A percentile compares a stretch with the other conserved stretches of the same genome.
Evolutionary conservation across 345 rosid species (phyloP).

Genomic region (Dimocarpus longan): DNA sequence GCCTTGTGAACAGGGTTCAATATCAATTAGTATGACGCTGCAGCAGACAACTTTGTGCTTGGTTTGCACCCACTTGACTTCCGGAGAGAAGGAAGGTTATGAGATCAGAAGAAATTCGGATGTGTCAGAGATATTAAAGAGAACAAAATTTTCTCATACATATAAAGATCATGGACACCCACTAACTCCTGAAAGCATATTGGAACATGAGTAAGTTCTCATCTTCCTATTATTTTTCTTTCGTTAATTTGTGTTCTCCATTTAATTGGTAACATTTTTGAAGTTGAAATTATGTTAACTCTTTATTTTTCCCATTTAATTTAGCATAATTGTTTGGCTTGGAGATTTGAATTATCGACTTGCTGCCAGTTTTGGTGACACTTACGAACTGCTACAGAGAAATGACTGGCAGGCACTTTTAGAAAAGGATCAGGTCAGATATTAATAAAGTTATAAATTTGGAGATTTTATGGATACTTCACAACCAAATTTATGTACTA

Average conservation of each 20-base stretch:
- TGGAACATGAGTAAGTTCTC: conserved; percentile 78
- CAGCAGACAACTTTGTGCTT: conserved; percentile 75
- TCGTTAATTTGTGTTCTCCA: neutral
- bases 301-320: neutral
- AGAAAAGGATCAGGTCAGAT: conserved; percentile 78
- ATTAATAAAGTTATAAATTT: neutral
- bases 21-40: conserved; percentile 83
- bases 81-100: conserved; percentile 94
- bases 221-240: neutral
- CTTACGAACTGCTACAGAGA: conserved; percentile 52
- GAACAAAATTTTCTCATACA: conserved; percentile 67
- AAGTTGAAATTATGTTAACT: neutral
- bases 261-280: no score
- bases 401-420: conserved; percentile 84
- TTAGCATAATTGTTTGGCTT: conserved; percentile 87
- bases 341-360: conserved; percentile 98
- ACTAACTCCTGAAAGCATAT: conserved; percentile 53
- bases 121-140: conserved; percentile 76
- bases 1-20: conserved; percentile 61
- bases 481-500: neutral
- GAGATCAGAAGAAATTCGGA: conserved; percentile 79
- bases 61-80: conserved; percentile 85
- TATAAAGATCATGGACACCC: conserved; percentile 32
- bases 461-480: neutral
- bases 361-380: conserved; percentile 45